These are phyloP conservation scores for Beverwykella pulmonaria DNA, from an alignment of 495 filamentous ascomycete species.

Conservation along the genomic window DNA sequence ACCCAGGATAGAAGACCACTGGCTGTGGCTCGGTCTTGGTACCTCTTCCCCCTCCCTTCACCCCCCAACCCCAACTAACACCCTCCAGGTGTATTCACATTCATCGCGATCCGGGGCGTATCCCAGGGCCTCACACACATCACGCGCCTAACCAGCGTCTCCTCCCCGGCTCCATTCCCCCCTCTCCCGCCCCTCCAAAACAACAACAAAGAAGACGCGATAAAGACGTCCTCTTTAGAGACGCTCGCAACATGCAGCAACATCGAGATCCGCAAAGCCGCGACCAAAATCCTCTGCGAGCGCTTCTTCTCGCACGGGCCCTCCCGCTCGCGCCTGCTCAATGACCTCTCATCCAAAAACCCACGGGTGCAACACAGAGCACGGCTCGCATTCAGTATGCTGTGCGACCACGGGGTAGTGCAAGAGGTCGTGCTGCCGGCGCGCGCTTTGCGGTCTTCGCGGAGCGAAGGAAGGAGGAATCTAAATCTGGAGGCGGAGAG, in stretches of 20 bases:
- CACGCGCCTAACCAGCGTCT: slow-evolving; percentile 33
- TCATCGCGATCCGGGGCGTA: slow-evolving; percentile 38
- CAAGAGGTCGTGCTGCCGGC: background rate
- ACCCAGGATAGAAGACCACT: slow-evolving; percentile 42
- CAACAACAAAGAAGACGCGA: slow-evolving; percentile 24
- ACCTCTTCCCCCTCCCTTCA: background rate
- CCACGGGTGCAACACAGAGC: slow-evolving; percentile 11
- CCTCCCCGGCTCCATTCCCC: background rate
- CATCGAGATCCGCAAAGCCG: slow-evolving; percentile 42
- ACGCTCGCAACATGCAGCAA: slow-evolving; percentile 41
- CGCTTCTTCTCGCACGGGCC: slow-evolving; percentile 30
- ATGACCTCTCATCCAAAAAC: slow-evolving; percentile 20
- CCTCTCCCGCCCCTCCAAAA: background rate
- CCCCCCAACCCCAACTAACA: background rate
- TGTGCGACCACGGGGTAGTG: slow-evolving; percentile 16
- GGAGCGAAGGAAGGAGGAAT: background rate
- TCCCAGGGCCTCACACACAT: slow-evolving; percentile 35
- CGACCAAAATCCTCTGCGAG: slow-evolving; percentile 38
- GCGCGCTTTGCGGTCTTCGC: background rate
- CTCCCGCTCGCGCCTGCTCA: slow-evolving; percentile 9
- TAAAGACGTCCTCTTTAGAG: slow-evolving; percentile 40
- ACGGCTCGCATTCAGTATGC: slow-evolving; percentile 15
- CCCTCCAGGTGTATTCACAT: slow-evolving; percentile 37
- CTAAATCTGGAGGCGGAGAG: slow-evolving; percentile 4
- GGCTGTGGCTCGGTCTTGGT: slow-evolving; percentile 46